phyloP scores from a whole-genome alignment of 225 moss, liverwort and hornwort genomes.

The Climacium dendroides region DNA sequence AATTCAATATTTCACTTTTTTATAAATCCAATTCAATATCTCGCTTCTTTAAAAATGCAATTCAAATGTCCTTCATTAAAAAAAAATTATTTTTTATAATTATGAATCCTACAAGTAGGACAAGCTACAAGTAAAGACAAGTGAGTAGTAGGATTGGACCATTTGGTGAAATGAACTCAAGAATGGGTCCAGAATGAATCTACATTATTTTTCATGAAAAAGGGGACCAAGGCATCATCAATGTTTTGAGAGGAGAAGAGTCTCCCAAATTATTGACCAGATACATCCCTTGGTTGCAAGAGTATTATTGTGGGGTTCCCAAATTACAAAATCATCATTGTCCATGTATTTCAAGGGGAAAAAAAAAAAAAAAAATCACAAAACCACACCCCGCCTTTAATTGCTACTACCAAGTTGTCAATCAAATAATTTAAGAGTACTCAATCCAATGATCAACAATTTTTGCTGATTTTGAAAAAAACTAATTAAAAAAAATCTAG shows the following conservation, averaged over 20 bases:
- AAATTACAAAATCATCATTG: not conserved
- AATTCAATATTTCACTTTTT: not conserved
- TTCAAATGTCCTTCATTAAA: no score
- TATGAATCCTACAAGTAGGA: not conserved
- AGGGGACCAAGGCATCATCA: not conserved
- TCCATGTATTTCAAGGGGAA: no score
- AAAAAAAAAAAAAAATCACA: no score
- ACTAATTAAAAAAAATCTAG: no score
- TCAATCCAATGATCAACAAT: no score
- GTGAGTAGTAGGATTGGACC: no score
- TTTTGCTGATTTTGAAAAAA: not conserved
- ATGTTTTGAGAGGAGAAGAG: not conserved
- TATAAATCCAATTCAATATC: not conserved
- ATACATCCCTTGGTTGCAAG: not conserved
- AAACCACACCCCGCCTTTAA: not conserved
- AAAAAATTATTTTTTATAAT: no score
- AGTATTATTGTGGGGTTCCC: not conserved
- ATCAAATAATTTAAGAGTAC: not conserved
- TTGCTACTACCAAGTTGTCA: not conserved
- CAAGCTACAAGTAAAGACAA: not conserved
- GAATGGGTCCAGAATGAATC: not conserved
- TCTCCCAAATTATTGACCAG: not conserved
- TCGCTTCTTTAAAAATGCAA: no score
- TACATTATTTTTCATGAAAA: not conserved
- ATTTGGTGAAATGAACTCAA: not conserved